Conservation (phyloP, 78 protist species). For the Dictyostelium intermedium region DNA sequence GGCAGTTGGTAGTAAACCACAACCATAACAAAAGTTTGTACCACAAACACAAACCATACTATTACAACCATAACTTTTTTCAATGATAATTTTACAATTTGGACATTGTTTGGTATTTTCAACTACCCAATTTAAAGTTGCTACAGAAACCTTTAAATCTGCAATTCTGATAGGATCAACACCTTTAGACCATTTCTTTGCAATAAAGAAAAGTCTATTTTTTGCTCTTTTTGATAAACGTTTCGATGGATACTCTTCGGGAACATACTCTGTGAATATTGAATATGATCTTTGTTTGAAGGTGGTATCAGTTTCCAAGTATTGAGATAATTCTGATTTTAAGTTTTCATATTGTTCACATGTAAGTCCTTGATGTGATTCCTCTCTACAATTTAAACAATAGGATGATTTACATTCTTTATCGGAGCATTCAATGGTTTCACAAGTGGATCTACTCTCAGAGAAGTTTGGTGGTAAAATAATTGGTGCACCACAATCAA, state of each 20-base stretch:
- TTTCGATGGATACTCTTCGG: too few relatives aligned
- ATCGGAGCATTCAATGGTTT: background rate
- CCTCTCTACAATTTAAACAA: slow-evolving; percentile 53
- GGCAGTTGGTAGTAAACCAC: too few relatives aligned
- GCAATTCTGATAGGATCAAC: background rate
- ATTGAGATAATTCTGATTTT: background rate
- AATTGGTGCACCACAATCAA: background rate
- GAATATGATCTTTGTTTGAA: background rate
- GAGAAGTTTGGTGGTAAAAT: background rate
- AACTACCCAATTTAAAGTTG: background rate
- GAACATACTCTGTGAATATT: background rate
- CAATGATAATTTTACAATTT: background rate
- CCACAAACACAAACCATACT: slow-evolving; percentile 22
- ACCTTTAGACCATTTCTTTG: background rate
- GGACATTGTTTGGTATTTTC: slow-evolving; percentile 25
- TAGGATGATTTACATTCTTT: background rate
- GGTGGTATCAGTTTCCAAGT: too few relatives aligned
- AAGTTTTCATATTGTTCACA: slow-evolving; percentile 1
- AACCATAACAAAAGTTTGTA: slow-evolving; percentile 16
- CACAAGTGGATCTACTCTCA: background rate
- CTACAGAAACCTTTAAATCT: background rate
- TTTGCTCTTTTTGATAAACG: background rate
- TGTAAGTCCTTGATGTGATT: background rate
- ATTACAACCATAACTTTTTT: slow-evolving; percentile 37
- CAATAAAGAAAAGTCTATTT: background rate